Conservation (phyloP, 208 protist genomes). For the Leishmania turanica region DNA sequence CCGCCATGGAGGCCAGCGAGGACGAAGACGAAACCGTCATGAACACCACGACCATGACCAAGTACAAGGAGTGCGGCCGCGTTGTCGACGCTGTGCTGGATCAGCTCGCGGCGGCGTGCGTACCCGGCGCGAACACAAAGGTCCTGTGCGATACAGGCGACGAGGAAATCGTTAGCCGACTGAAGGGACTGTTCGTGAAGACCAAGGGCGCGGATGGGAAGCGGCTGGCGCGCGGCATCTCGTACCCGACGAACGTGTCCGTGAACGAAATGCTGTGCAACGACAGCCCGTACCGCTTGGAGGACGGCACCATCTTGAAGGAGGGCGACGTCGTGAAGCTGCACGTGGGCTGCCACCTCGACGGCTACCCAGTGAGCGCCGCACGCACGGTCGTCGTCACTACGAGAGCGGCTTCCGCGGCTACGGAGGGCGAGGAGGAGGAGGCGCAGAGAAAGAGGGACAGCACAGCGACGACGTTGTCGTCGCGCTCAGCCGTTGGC, state of each 20-base stretch:
- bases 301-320: conserved; percentile 71
- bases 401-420: conserved; percentile 4
- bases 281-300: conserved; percentile 91
- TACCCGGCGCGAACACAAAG: conserved; percentile 79
- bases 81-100: conserved; percentile 94
- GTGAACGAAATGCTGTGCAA: conserved; percentile 98
- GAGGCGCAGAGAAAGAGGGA: background rate
- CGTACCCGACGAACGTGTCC: conserved; percentile 98
- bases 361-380: conserved; percentile 96
- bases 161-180: conserved; percentile 41
- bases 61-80: conserved; percentile 94
- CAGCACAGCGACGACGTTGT: conserved; percentile 1
- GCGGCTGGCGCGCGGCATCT: conserved; percentile 88
- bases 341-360: conserved; percentile 97
- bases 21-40: conserved; percentile 75
- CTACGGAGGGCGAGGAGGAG: conserved; percentile 9
- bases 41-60: conserved; percentile 93
- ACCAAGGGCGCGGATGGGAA: conserved; percentile 64
- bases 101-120: conserved; percentile 58
- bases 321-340: conserved; percentile 97
- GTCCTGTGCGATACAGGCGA: conserved; percentile 78
- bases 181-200: conserved; percentile 72
- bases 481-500: conserved; percentile 36
- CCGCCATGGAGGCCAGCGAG: conserved; percentile 73
- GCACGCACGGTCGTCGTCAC: conserved; percentile 94